Conservation (phyloP, 2,329 filamentous ascomycete genomes). For the Epichloe hybrida region DNA sequence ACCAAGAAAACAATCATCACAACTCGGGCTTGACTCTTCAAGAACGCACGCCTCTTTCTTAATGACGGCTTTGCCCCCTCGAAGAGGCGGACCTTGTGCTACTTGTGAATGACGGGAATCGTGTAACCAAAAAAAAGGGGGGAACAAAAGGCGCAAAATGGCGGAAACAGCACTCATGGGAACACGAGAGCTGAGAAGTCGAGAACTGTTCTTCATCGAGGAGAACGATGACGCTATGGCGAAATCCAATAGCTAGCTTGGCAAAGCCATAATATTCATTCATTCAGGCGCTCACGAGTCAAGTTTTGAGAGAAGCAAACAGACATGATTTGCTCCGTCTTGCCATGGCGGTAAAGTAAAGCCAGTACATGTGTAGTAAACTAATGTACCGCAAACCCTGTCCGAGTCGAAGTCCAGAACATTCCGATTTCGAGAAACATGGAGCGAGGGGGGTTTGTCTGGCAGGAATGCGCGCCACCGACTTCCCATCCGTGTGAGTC, state of each 20-base stretch:
- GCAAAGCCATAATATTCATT: constrained; percentile 13
- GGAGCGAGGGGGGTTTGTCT: neutral
- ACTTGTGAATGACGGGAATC: neutral
- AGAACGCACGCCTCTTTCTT: neutral
- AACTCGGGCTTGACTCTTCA: constrained; percentile 4
- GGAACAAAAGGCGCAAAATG: neutral
- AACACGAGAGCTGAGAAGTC: neutral
- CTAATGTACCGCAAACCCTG: neutral
- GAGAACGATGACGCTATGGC: constrained; percentile 22
- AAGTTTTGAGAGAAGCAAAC: neutral
- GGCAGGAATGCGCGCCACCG: no score
- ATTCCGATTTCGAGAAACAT: neutral
- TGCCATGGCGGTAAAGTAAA: no score
- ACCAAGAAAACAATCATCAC: constrained; percentile 5
- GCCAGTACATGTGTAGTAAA: neutral
- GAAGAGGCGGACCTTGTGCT: constrained; percentile 1
- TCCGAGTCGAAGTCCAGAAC: neutral
- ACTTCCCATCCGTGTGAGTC: no score
- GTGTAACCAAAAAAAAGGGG: neutral
- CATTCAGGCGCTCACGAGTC: neutral
- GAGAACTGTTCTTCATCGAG: constrained; percentile 3
- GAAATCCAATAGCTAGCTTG: constrained; percentile 24
- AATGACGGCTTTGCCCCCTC: constrained; percentile 1
- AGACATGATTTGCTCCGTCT: neutral
- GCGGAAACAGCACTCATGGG: neutral